Percentiles rank a stretch among this genome's conserved stretches.
Evolutionary conservation across 2,329 filamentous ascomycete genomes (phyloP).

Genomic region (Calonectria montana): DNA sequence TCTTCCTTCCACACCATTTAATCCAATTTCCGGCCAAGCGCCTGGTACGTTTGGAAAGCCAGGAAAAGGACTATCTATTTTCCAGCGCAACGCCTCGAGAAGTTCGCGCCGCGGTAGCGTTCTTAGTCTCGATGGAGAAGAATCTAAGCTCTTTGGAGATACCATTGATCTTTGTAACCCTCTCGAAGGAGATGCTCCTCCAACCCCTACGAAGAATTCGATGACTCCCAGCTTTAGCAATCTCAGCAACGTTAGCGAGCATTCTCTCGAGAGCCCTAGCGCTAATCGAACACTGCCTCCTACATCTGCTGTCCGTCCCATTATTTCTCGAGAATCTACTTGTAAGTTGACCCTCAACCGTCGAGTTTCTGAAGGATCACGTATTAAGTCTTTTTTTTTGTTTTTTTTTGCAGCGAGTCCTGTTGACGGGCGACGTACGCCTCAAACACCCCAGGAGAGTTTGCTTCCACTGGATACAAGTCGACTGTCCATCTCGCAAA

Average conservation of each 20-base stretch:
- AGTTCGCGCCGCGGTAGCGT: constrained; percentile 74
- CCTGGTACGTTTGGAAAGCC: constrained; percentile 65
- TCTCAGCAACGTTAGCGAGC: constrained; percentile 51
- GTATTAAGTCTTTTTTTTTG: constrained; percentile 63
- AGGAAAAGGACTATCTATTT: constrained; percentile 74
- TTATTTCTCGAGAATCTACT: constrained; percentile 51
- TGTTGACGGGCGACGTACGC: constrained; percentile 69
- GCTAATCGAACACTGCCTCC: constrained; percentile 57
- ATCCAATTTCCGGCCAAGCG: constrained; percentile 62
- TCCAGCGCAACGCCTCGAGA: constrained; percentile 62
- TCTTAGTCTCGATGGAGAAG: constrained; percentile 83
- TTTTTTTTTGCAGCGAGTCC: constrained; percentile 68
- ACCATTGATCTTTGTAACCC: constrained; percentile 39
- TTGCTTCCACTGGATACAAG: constrained; percentile 84
- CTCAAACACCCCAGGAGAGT: constrained; percentile 82
- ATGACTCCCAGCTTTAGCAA: constrained; percentile 56
- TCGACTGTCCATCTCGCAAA: constrained; percentile 82
- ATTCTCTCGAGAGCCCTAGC: constrained; percentile 58
- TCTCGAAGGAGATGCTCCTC: constrained; percentile 76
- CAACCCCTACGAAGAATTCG: constrained; percentile 87
- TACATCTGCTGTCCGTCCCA: constrained; percentile 54
- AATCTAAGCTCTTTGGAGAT: constrained; percentile 62
- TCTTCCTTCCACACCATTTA: constrained; percentile 85
- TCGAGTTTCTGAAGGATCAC: constrained; percentile 50
- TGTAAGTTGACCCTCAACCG: constrained; percentile 56